A percentile compares a stretch with the other conserved stretches of the same genome.
phyloP scores from a whole-genome alignment of 2,329 filamentous ascomycete genomes.

The Botrytis aclada region DNA sequence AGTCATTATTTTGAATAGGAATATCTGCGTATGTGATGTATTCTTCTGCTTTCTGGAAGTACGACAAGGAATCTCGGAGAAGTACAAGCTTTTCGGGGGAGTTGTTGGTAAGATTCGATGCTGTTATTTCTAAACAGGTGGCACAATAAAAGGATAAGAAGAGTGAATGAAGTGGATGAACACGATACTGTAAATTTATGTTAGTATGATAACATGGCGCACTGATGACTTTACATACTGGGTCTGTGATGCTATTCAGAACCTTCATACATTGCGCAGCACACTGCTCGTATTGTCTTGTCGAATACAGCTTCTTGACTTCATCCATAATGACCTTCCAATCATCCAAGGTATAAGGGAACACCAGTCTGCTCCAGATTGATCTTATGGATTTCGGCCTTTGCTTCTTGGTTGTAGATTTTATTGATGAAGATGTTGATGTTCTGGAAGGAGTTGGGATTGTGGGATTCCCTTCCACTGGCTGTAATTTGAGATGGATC shows the following conservation, averaged over 20 bases:
- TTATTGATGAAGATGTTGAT: conserved; percentile 9
- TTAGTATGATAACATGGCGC: conserved; percentile 22
- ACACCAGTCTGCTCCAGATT: conserved; percentile 21
- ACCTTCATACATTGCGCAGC: conserved; percentile 33
- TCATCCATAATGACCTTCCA: conserved; percentile 36
- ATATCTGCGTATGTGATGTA: conserved; percentile 29
- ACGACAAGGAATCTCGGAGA: conserved; percentile 33
- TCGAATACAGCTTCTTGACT: conserved; percentile 33
- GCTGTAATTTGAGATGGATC: conserved; percentile 19
- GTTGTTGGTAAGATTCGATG: conserved; percentile 30
- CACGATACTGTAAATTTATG: conserved; percentile 22
- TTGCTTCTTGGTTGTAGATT: conserved; percentile 9
- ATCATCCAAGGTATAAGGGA: conserved; percentile 33
- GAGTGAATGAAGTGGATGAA: conserved; percentile 35
- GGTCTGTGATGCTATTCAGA: conserved; percentile 33
- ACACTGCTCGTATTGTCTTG: conserved; percentile 35
- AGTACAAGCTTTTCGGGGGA: conserved; percentile 32
- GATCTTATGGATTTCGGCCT: conserved; percentile 26
- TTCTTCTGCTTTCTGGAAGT: conserved; percentile 32
- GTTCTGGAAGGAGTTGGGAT: conserved; percentile 5
- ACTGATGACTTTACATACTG: conserved; percentile 25
- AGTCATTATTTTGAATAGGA: conserved; percentile 22
- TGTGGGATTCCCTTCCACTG: conserved; percentile 3
- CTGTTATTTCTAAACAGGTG: conserved; percentile 33
- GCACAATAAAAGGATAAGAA: conserved; percentile 37